A percentile compares a stretch with the other conserved stretches of the same genome.
phyloP scores from a whole-genome alignment of 805 yeast genomes.

The Cyberlindnera samutprakarnensis region DNA sequence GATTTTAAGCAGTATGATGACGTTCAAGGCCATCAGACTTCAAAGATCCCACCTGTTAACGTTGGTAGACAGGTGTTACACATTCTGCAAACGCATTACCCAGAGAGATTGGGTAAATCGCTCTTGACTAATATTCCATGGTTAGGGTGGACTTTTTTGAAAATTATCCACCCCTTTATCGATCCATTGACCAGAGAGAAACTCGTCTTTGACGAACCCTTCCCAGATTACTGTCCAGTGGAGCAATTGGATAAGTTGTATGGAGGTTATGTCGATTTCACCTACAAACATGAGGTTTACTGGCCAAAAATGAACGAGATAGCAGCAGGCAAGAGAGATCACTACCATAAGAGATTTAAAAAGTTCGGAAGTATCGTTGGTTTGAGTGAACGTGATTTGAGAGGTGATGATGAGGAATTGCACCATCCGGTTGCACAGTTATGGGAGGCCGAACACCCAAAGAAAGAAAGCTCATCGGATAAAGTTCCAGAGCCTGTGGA shows the following conservation, averaged over 20 bases:
- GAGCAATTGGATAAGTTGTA: slow-evolving; percentile 78
- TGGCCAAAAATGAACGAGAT: slow-evolving; percentile 67
- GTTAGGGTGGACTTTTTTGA: slow-evolving; percentile 87
- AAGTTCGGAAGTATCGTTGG: slow-evolving; percentile 70
- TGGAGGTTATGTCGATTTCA: slow-evolving; percentile 82
- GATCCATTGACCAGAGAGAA: slow-evolving; percentile 95
- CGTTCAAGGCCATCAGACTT: slow-evolving; percentile 34
- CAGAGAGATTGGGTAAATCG: slow-evolving; percentile 93
- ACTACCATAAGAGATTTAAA: slow-evolving; percentile 61
- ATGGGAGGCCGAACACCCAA: neutral
- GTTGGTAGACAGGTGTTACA: slow-evolving; percentile 88
- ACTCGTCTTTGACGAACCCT: slow-evolving; percentile 85
- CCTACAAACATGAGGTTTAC: slow-evolving; percentile 70
- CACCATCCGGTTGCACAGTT: slow-evolving; percentile 14
- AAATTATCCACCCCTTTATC: slow-evolving; percentile 88
- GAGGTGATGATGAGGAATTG: slow-evolving; percentile 31
- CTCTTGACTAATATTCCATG: slow-evolving; percentile 88
- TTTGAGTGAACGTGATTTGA: slow-evolving; percentile 72
- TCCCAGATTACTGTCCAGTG: slow-evolving; percentile 70
- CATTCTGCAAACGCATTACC: slow-evolving; percentile 94
- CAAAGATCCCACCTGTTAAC: slow-evolving; percentile 77
- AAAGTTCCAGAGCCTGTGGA: slow-evolving; percentile 1
- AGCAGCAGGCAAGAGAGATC: slow-evolving; percentile 49
- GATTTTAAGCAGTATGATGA: slow-evolving; percentile 76
- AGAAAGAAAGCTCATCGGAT: neutral